Evolutionary conservation across 1,139 yeast species (phyloP).

Genomic region (Kluyveromyces marxianus): DNA sequence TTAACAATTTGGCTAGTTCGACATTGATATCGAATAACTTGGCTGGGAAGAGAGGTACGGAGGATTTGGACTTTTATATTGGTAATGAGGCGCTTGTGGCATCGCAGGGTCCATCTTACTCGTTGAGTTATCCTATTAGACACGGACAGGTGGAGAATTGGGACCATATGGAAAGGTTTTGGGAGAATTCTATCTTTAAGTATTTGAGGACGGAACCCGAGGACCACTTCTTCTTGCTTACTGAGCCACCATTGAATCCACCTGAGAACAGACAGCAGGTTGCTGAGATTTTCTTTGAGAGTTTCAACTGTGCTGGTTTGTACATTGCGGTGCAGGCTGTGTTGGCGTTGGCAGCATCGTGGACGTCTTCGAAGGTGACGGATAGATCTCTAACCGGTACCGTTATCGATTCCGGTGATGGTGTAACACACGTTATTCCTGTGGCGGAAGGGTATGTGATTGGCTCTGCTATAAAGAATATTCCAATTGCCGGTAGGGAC

Average conservation of each 20-base stretch:
- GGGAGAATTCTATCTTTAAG: conserved; percentile 96
- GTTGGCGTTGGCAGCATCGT: conserved; percentile 94
- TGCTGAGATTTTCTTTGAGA: conserved; percentile 97
- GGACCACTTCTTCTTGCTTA: conserved; percentile 88
- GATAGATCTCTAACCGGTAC: conserved; percentile 97
- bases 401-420: conserved; percentile 95
- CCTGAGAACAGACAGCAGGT: conserved; percentile 98
- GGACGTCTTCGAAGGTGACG: conserved; percentile 94
- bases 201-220: conserved; percentile 97
- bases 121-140: conserved; percentile 83
- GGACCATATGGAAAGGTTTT: conserved; percentile 99
- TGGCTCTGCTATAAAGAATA: conserved; percentile 93
- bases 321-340: conserved; percentile 99
- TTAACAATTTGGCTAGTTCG: conserved; percentile 24
- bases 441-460: conserved; percentile 99
- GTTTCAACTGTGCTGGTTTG: conserved; percentile 96
- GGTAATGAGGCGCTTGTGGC: conserved; percentile 94
- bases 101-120: conserved; percentile 84
- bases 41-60: conserved; percentile 79
- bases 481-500: conserved; percentile 98
- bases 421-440: conserved; percentile 97
- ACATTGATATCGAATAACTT: conserved; percentile 41
- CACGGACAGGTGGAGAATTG: conserved; percentile 98
- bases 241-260: conserved; percentile 98
- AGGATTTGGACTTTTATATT: conserved; percentile 88